These are phyloP conservation scores for Cyclotella sp. DNA, from an alignment of 108 stramenopile genomes.

Conservation along the genomic window DNA sequence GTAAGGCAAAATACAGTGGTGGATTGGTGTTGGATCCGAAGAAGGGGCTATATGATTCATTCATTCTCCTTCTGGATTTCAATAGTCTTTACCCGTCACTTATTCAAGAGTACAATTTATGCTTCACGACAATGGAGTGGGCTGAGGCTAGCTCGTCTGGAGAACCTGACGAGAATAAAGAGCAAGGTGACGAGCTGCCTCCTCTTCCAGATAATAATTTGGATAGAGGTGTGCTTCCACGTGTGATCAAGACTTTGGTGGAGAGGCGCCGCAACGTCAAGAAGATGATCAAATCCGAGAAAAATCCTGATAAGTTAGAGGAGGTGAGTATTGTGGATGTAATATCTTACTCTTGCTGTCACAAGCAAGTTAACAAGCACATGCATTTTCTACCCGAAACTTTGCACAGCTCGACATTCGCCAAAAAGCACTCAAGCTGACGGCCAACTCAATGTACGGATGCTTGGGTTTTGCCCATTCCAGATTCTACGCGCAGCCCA, in stretches of 20 bases:
- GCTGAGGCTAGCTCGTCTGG: conserved; percentile 44
- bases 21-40: conserved; percentile 99
- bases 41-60: conserved; percentile 98
- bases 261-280: conserved; percentile 96
- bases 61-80: conserved; percentile 98
- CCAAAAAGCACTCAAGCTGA: conserved; percentile 97
- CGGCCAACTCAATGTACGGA: conserved; percentile 99
- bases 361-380: background rate
- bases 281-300: conserved; percentile 89
- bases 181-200: conserved; percentile 71
- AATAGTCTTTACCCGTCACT: conserved; percentile 98
- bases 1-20: conserved; percentile 95
- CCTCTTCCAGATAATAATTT: conserved; percentile 87
- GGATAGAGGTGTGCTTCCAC: conserved; percentile 93
- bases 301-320: conserved; percentile 65
- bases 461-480: conserved; percentile 97
- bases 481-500: conserved; percentile 97
- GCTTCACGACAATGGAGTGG: conserved; percentile 99
- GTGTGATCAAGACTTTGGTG: conserved; percentile 96
- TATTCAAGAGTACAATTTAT: conserved; percentile 99
- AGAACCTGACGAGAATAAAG: conserved; percentile 43
- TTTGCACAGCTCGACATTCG: conserved; percentile 93
- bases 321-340: conserved; percentile 70
- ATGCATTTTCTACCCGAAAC: background rate
- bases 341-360: no score